Evolutionary conservation across 2,329 filamentous ascomycete species (phyloP), one percentile per base, ranked within the genome.

Genomic region (Epichloe sibirici): DNA sequence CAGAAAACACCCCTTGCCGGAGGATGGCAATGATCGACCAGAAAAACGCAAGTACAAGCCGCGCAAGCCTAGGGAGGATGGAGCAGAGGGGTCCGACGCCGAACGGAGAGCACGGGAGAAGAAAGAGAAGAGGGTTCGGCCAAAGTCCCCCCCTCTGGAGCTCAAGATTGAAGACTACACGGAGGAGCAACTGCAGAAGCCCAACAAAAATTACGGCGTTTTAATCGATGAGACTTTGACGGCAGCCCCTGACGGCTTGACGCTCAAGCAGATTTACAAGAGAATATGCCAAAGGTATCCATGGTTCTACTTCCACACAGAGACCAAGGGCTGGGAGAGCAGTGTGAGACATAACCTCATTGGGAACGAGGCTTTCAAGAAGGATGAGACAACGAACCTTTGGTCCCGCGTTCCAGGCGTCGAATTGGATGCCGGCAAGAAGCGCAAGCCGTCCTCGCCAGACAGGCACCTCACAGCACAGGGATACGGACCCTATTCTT

Each of bases 31-130:
- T 1, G 75, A 78, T 45, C 72, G 71, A 53, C 74, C 75, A 2
- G 80, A 83, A 65, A 85, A 85, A 68, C 74, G 82, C 55, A 83
- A 81, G 59, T 85, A 84, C 63, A 84, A 82, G 57, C 80, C 81
- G 51, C 71, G 81, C 51, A 83, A 78, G 61, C 72, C 75, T 7
- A 77, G 72, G 59, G 77, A 80, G 52, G 74, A 77, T 34, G 78
- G 77, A 34, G 73, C 69, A 54, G 77, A 79, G 58, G 78, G 73
- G 3, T 78, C 75, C 6, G 77, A 78, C 57, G 75, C 70, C n/a
- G 78, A 81, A 58, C 73, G 73, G 57, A 69, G 74, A n/a, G 69
- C 73, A 51, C 75, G 73, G 53, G 74, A 80, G 61, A 79, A 80
- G 70, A 79, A 81, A 62, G 73, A 79, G 51, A 82, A 81, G 69